These are phyloP conservation scores for Rossbeevera mucosa DNA, from an alignment of 768 basidiomycete genomes.

Conservation along the genomic window DNA sequence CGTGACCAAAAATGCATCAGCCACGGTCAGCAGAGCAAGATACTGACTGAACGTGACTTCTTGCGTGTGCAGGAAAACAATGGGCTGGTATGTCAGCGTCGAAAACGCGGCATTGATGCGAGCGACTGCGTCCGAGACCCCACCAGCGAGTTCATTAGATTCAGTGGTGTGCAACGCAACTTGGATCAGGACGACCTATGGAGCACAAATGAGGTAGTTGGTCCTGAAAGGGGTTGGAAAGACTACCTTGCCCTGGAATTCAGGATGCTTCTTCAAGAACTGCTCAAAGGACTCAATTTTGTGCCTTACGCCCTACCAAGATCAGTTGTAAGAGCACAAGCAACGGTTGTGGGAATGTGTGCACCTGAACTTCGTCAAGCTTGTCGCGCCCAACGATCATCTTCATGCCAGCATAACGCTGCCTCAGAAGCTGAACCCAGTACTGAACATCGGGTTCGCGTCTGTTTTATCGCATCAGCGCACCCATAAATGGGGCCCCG, in stretches of 20 bases:
- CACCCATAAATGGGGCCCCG: not conserved
- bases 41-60: slow-evolving; percentile 86
- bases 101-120: slow-evolving; percentile 82
- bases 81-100: slow-evolving; percentile 81
- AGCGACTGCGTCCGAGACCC: slow-evolving; percentile 66
- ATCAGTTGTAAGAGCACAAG: not conserved
- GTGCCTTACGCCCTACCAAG: slow-evolving; percentile 61
- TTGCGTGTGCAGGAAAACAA: slow-evolving; percentile 80
- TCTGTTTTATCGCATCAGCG: slow-evolving; percentile 33
- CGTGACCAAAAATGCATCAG: slow-evolving; percentile 82
- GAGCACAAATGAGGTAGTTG: not conserved
- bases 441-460: slow-evolving; percentile 73
- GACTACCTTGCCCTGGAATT: slow-evolving; percentile 68
- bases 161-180: slow-evolving; percentile 82
- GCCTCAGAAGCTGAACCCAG: slow-evolving; percentile 75
- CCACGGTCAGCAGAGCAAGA: slow-evolving; percentile 73
- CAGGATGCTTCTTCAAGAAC: slow-evolving; percentile 75
- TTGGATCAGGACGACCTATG: slow-evolving; percentile 78
- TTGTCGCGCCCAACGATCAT: slow-evolving; percentile 87
- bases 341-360: not conserved
- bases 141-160: slow-evolving; percentile 67
- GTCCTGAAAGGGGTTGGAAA: not conserved
- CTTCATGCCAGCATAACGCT: slow-evolving; percentile 83
- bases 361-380: slow-evolving; percentile 75
- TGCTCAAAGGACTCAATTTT: slow-evolving; percentile 81